phyloP scores from a whole-genome alignment of 83 land plant genomes.

The Isoetes engelmannii region DNA sequence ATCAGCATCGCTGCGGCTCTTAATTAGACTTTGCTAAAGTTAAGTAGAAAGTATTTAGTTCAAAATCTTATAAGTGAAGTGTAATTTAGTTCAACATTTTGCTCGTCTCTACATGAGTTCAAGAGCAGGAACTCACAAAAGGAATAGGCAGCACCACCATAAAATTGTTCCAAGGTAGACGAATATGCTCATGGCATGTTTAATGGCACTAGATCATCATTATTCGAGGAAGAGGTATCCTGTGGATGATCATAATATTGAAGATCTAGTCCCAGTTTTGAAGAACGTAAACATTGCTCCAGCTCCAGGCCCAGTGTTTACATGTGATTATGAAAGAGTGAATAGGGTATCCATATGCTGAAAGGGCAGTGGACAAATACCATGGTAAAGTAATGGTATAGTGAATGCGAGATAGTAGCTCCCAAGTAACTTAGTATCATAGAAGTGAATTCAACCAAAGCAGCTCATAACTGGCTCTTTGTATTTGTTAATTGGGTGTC shows the following conservation, averaged over 20 bases:
- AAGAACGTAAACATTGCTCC: background rate
- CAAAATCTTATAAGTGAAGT: too few species aligned
- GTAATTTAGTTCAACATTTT: too few species aligned
- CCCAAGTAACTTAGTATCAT: background rate
- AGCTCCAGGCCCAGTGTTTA: background rate
- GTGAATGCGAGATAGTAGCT: background rate
- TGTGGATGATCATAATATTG: background rate
- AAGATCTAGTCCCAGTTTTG: background rate
- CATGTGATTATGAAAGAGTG: background rate
- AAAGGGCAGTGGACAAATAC: background rate
- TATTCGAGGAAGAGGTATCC: background rate
- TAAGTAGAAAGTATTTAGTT: too few species aligned
- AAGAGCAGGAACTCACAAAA: too few species aligned
- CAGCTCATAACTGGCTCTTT: background rate
- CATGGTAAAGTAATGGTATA: background rate
- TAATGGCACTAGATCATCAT: background rate
- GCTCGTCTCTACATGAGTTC: too few species aligned
- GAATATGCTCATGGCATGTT: conserved; percentile 1
- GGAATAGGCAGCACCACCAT: too few species aligned
- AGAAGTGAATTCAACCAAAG: background rate
- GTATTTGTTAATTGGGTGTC: background rate
- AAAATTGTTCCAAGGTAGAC: background rate
- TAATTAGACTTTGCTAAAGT: too few species aligned
- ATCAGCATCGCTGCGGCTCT: too few species aligned
- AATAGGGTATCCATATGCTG: background rate